Conservation (phyloP, 768 basidiomycete genomes). For the Ramaria sp. region DNA sequence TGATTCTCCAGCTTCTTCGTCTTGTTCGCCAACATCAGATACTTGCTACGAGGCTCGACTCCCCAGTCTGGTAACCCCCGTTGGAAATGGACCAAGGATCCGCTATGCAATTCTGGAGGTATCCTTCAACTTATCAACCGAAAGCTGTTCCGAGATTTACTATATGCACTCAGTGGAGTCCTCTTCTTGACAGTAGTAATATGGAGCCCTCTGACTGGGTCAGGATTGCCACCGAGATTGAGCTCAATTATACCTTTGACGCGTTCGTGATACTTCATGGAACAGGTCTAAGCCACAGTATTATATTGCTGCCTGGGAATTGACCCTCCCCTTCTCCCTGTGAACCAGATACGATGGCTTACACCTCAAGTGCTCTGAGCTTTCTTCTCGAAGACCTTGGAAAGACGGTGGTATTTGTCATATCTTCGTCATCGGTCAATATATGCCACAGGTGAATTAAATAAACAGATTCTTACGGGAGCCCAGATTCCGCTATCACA, state of each 20-base stretch:
- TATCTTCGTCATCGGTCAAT: neutral
- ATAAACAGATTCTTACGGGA: slow-evolving; percentile 69
- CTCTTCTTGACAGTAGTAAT: slow-evolving; percentile 81
- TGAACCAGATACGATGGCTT: slow-evolving; percentile 68
- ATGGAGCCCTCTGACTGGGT: slow-evolving; percentile 87
- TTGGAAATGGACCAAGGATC: slow-evolving; percentile 55
- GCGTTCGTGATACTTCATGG: slow-evolving; percentile 88
- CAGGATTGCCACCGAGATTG: slow-evolving; percentile 82
- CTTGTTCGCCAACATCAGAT: slow-evolving; percentile 40
- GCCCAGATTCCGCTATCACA: slow-evolving; percentile 91
- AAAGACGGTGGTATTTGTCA: slow-evolving; percentile 63
- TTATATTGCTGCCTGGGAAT: neutral
- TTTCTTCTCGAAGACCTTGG: slow-evolving; percentile 90
- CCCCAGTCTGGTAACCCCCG: slow-evolving; percentile 74
- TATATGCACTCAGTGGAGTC: slow-evolving; percentile 54
- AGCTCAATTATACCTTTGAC: slow-evolving; percentile 87
- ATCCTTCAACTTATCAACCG: neutral
- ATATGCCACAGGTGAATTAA: neutral
- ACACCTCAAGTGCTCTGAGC: slow-evolving; percentile 78
- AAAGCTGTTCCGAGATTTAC: slow-evolving; percentile 4
- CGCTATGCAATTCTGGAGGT: slow-evolving; percentile 83
- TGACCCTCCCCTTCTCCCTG: slow-evolving; percentile 8
- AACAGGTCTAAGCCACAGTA: slow-evolving; percentile 28
- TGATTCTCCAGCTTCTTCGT: slow-evolving; percentile 16
- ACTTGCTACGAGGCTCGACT: slow-evolving; percentile 62